phyloP scores from a whole-genome alignment of 257 asterid genomes.

The Perilla frutescens region DNA sequence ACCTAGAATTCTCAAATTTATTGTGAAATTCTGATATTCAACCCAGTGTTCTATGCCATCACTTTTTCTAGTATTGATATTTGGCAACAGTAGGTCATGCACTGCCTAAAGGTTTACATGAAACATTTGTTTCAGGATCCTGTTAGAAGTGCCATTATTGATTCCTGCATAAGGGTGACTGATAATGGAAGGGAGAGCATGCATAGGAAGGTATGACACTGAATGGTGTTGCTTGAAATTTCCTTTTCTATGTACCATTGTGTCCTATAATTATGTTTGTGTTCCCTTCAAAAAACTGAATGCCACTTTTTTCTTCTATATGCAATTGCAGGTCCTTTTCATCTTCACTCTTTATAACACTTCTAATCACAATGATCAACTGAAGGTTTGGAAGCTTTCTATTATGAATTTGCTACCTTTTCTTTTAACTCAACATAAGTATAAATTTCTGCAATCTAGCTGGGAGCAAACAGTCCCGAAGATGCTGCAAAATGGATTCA shows the following conservation, averaged over 20 bases:
- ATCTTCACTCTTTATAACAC: slow-evolving; percentile 75
- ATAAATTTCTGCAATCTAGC: slow-evolving; percentile 50
- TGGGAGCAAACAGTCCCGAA: slow-evolving; percentile 98
- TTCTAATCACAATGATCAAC: slow-evolving; percentile 84
- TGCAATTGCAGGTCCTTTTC: slow-evolving; percentile 60
- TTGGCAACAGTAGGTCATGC: slow-evolving; percentile 5
- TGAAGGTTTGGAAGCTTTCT: slow-evolving; percentile 70
- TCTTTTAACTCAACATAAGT: slow-evolving; percentile 27
- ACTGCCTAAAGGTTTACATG: slow-evolving; percentile 23
- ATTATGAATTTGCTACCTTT: slow-evolving; percentile 26
- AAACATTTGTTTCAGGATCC: slow-evolving; percentile 68
- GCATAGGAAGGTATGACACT: slow-evolving; percentile 71
- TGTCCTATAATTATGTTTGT: slow-evolving; percentile 12
- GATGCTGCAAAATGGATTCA: slow-evolving; percentile 98
- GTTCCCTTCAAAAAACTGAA: slow-evolving; percentile 31
- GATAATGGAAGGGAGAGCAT: slow-evolving; percentile 98
- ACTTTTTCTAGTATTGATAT: slow-evolving; percentile 12
- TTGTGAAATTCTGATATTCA: slow-evolving; percentile 28
- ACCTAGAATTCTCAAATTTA: slow-evolving; percentile 6
- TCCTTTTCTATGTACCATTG: slow-evolving; percentile 10
- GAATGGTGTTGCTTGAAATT: slow-evolving; percentile 23
- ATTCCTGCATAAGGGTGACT: slow-evolving; percentile 93
- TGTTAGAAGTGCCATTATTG: slow-evolving; percentile 88
- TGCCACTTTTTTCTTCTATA: slow-evolving; percentile 32
- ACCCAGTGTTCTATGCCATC: slow-evolving; percentile 19